Evolutionary conservation across 805 yeast species (phyloP), one percentile per base, ranked within the genome.

Genomic region (Sungouiozyma ichnusensis): DNA sequence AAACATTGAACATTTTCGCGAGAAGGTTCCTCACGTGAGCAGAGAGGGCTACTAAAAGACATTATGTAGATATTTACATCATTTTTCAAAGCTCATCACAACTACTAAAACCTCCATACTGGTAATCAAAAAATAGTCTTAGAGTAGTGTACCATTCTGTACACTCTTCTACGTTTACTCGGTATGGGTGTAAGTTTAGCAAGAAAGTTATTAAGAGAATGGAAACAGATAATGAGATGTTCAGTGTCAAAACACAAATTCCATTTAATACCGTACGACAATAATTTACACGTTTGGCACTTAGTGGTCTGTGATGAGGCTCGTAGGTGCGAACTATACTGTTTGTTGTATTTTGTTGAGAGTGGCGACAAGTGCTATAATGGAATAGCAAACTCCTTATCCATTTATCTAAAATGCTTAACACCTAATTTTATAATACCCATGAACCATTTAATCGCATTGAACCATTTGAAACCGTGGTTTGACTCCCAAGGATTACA

Each of bases 271-370:
- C 65, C 65, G 20, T 63, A 60, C 39, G 65, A 61, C 33, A 50
- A 60, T 2, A 56, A 61, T 41, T 34, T 57, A n/a, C 57, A 53
- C 36, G 40, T 60, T 5, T 61, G 65, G 65, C 60, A 60, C 45
- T 40, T 60, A 20, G 55, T 58, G 1, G 17, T 60, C 4, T 39
- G 36, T 16, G 54, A 54, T 17, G 55, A 55, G 9, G 16, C 16
- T 3, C 43, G 46, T 2, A 42, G 20, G 3, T 19, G 40, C 27
- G 62, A 60, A 38, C 27, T 58, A 6, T 60, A 55, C 41, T 36
- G 55, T 15, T 37, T 56, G 32, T 40, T 58, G 2, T 56, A 44
- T 35, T 48, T 59, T 16, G 50, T 52, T 3, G 48, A 48, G 20
- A 43, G 45, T 14, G 33, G 38, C 20, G 48, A 53, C 9, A 41